phyloP scores from a whole-genome alignment of 2,329 filamentous ascomycete species.

The Aspergillus ibericus region DNA sequence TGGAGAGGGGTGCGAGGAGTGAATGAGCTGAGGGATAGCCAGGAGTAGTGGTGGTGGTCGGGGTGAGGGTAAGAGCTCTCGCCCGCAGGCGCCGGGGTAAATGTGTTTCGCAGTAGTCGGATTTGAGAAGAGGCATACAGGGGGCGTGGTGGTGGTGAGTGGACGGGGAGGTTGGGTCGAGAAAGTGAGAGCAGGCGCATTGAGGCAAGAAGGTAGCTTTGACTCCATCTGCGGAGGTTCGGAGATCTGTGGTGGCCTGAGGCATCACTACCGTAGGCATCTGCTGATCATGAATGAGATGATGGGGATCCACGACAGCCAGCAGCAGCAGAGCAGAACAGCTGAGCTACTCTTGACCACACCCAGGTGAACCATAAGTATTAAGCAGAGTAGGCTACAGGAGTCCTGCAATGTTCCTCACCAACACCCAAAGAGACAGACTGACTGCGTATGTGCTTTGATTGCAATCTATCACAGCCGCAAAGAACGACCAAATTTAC shows the following conservation, averaged over 20 bases:
- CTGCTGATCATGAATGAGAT: neutral
- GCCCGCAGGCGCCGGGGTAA: conserved; percentile 23
- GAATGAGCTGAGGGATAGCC: neutral
- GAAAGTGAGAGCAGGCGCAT: conserved; percentile 5
- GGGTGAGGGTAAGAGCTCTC: conserved; percentile 14
- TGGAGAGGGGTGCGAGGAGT: neutral
- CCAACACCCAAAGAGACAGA: neutral
- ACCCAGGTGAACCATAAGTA: no score
- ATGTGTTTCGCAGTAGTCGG: conserved; percentile 6
- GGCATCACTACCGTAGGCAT: conserved; percentile 15
- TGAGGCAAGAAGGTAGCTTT: conserved; percentile 2
- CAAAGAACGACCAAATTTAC: neutral
- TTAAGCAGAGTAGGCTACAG: neutral
- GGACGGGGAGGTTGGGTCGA: neutral
- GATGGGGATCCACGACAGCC: no score
- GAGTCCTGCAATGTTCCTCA: no score
- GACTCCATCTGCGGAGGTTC: conserved; percentile 2
- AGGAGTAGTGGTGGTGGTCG: conserved; percentile 1
- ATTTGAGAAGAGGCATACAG: neutral
- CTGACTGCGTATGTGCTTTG: neutral
- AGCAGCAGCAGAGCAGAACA: no score
- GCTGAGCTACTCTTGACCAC: no score
- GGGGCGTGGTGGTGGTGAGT: conserved; percentile 2
- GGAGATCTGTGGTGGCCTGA: conserved; percentile 20
- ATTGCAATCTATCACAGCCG: neutral